Conservation (phyloP, 2,329 filamentous ascomycete genomes). For the Sphaerostilbella broomeana region DNA sequence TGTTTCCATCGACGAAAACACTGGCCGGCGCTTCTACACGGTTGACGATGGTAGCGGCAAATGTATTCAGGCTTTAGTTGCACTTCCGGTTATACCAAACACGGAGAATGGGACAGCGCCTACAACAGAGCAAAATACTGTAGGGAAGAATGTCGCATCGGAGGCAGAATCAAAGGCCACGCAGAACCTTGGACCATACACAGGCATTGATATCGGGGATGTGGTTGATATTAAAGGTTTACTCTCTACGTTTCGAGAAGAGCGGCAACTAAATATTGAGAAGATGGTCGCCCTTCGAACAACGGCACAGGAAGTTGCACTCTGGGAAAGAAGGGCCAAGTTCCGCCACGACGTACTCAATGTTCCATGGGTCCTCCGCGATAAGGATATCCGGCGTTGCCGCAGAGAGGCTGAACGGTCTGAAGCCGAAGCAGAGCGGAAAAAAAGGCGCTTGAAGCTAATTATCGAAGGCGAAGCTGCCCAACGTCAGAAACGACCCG, state of each 20-base stretch:
- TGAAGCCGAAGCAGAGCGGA: slow-evolving; percentile 22
- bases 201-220: slow-evolving; percentile 42
- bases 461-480: slow-evolving; percentile 11
- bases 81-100: slow-evolving; percentile 1
- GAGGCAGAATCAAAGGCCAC: slow-evolving; percentile 6
- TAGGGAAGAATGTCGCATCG: slow-evolving; percentile 5
- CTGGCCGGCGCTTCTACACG: slow-evolving; percentile 43
- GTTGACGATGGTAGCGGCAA: slow-evolving; percentile 60
- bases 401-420: slow-evolving; percentile 39
- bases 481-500: background rate
- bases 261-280: slow-evolving; percentile 46
- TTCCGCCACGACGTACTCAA: slow-evolving; percentile 47
- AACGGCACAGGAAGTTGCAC: slow-evolving; percentile 50
- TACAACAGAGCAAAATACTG: background rate
- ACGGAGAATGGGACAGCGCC: slow-evolving; percentile 1
- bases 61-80: slow-evolving; percentile 43
- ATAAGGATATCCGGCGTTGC: slow-evolving; percentile 43
- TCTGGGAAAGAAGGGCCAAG: slow-evolving; percentile 49
- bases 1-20: slow-evolving; percentile 52
- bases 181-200: slow-evolving; percentile 14
- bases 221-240: slow-evolving; percentile 53
- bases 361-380: slow-evolving; percentile 48
- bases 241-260: slow-evolving; percentile 40
- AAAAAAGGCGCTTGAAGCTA: slow-evolving; percentile 20
- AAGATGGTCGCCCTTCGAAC: slow-evolving; percentile 42